A percentile compares a stretch with the other conserved stretches of the same genome.
Evolutionary conservation across 176 grass and related monocot genomes (phyloP).

Genomic region (Triticum urartu): DNA sequence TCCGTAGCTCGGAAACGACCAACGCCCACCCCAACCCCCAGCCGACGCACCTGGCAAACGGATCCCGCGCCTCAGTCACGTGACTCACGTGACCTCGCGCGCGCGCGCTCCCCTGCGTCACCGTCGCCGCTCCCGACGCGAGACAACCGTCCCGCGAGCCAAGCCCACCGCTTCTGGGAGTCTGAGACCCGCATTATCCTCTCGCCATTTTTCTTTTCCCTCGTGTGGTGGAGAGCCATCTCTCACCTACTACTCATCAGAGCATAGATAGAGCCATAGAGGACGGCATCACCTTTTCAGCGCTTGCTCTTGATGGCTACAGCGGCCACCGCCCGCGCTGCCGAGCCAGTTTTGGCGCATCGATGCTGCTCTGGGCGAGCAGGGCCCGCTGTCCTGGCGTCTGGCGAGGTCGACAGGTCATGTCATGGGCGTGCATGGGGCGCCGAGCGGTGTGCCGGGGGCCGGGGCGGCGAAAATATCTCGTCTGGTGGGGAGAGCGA

Average conservation of each 20-base stretch:
- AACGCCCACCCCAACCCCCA: too few relatives aligned
- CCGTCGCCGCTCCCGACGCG: background rate
- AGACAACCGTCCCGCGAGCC: slow-evolving; percentile 18
- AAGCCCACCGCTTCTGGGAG: slow-evolving; percentile 12
- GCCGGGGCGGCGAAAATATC: background rate
- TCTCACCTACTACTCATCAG: background rate
- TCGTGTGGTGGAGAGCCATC: too few relatives aligned
- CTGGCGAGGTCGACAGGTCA: slow-evolving; percentile 9
- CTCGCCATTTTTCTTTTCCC: background rate
- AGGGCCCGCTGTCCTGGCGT: background rate
- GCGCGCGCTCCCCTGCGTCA: background rate
- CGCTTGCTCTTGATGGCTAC: background rate
- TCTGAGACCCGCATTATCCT: background rate
- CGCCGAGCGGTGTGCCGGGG: background rate
- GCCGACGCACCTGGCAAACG: too few relatives aligned
- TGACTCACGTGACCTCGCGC: too few relatives aligned
- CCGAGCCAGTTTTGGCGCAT: slow-evolving; percentile 3
- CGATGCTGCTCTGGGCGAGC: background rate
- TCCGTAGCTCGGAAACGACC: too few relatives aligned
- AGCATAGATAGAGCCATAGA: background rate
- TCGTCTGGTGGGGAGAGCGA: background rate
- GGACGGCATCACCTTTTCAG: background rate
- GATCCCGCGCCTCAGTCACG: background rate
- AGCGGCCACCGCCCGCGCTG: background rate
- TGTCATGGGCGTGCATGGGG: background rate